phyloP scores from a whole-genome alignment of 2,329 filamentous ascomycete species.

The Aspergillus neoniger region DNA sequence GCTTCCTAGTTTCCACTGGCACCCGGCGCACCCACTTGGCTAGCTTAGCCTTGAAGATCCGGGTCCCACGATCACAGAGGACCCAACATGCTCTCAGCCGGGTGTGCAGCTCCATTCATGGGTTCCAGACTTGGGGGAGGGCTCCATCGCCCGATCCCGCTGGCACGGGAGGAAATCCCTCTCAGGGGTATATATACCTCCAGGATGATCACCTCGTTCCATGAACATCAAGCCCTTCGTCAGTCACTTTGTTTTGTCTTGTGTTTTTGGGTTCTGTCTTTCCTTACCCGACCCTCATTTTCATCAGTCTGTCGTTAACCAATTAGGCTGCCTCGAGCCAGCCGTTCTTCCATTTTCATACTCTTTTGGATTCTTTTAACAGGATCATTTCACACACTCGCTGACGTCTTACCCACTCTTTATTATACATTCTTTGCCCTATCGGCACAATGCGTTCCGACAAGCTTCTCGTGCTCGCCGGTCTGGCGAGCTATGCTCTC shows the following conservation, averaged over 20 bases:
- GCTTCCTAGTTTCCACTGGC: conserved; percentile 18
- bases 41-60: conserved; percentile 26
- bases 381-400: conserved; percentile 14
- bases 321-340: conserved; percentile 24
- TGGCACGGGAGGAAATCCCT: conserved; percentile 14
- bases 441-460: conserved; percentile 27
- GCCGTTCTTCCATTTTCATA: conserved; percentile 20
- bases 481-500: conserved; percentile 35
- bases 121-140: conserved; percentile 18
- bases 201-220: conserved; percentile 26
- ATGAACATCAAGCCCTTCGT: conserved; percentile 23
- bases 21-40: conserved; percentile 23
- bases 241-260: conserved; percentile 27
- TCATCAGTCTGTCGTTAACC: conserved; percentile 38
- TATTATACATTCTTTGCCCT: conserved; percentile 24
- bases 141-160: conserved; percentile 16
- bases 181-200: conserved; percentile 41
- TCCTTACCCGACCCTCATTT: conserved; percentile 26
- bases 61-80: conserved; percentile 22
- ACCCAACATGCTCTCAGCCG: conserved; percentile 13
- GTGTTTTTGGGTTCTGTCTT: conserved; percentile 19
- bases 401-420: conserved; percentile 12
- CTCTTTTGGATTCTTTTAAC: conserved; percentile 16
- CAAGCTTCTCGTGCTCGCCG: conserved; percentile 36
- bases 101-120: conserved; percentile 16